Evolutionary conservation across 306 rosid genomes (phyloP), one percentile per base, ranked within the genome.

Genomic region (Cicer chorassanicum): DNA sequence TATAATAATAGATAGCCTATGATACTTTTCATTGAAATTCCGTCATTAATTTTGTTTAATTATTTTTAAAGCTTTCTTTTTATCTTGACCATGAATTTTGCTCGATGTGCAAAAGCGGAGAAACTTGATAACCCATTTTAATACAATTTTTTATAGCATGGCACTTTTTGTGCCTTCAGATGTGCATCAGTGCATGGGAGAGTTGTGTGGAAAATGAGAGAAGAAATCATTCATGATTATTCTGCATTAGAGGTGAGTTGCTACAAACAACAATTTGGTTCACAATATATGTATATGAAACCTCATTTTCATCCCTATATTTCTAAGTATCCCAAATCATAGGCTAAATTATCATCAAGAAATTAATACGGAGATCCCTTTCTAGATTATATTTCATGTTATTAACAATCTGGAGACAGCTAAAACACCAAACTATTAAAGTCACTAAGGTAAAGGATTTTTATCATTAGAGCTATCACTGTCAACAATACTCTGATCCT

Each of bases 401-500:
- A 49, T 65, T 59, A 70, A 65, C 73, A 83, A 40, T 74, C 41
- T 56, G 34, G 34, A 53, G 62, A 56, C 73, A 10, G 11, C 16
- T 70, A 50, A 41, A 66, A 41, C 5, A 56, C 13, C 70, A 39
- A 45, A 57, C 38, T 44, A 61, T 50, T 10, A 6, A 48, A 63
- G 19, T 55, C 57, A 36, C 42, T 8, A 0, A 1, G 51, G 43
- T 41, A 21, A 56, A 56, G 9, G 12, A 78, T 77, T 55, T 39
- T 68, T 38, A 44, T 68, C 10, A 7, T 65, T 59, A 40, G 54
- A 24, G 18, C 60, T 59, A 80, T 72, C 63, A 74, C 62, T 18
- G 71, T 84, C 88, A 57, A 34, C 68, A 13, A 68, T 61, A 57
- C 65, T 65, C 18, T 72, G 74, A 78, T 77, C 74, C 43, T 66